A percentile compares a stretch with the other conserved stretches of the same genome.
phyloP scores from a whole-genome alignment of 306 rosid genomes.

The Casuarina cunninghamiana region DNA sequence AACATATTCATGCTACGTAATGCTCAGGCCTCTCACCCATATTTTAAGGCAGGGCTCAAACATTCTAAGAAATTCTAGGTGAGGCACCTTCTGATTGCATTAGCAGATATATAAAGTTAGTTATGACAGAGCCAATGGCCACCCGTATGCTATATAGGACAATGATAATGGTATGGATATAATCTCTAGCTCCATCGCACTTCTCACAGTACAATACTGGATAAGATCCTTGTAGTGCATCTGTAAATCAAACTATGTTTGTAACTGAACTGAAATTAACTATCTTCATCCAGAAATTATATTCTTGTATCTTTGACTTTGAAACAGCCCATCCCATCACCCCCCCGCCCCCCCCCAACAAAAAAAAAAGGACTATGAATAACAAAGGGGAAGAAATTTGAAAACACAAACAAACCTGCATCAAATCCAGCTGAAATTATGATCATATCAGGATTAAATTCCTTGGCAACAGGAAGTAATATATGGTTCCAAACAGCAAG shows the following conservation, averaged over 20 bases:
- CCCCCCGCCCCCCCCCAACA: neutral
- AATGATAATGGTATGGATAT: neutral
- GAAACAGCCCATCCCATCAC: neutral
- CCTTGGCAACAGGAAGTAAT: conserved; percentile 84
- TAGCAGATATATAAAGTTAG: neutral
- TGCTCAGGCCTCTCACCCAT: neutral
- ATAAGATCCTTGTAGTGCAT: neutral
- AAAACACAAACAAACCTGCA: conserved; percentile 60
- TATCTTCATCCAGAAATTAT: neutral
- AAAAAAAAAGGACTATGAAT: neutral
- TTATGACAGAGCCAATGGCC: neutral
- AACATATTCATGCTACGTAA: neutral
- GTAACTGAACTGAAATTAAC: neutral
- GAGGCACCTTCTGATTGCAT: neutral
- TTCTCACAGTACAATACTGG: neutral
- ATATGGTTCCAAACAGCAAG: conserved; percentile 94
- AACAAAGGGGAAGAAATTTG: neutral
- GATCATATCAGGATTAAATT: conserved; percentile 77
- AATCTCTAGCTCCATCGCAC: neutral
- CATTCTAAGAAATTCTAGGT: neutral
- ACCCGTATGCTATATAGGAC: neutral
- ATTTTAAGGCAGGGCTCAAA: neutral
- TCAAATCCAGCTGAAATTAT: conserved; percentile 96
- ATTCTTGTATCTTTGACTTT: neutral
- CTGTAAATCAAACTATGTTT: neutral